A percentile compares a stretch with the other conserved stretches of the same genome.
Conservation (phyloP, 2,329 filamentous ascomycete species). For the Claviceps fusiformis region DNA sequence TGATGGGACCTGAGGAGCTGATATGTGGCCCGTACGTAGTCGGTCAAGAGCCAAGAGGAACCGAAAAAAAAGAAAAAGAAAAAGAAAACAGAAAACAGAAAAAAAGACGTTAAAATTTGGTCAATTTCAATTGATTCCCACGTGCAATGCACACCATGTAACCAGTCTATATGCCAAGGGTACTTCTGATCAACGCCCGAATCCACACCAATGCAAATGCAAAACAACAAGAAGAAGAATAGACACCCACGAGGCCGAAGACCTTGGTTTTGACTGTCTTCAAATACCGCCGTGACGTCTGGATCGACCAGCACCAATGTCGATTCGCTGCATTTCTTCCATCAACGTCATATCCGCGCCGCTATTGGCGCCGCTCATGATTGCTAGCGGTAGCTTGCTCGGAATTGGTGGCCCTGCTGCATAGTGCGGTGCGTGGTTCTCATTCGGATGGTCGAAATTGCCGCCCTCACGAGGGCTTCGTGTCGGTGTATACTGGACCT, state of each 20-base stretch:
- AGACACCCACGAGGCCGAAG: constrained; percentile 2
- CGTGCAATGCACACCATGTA: not conserved
- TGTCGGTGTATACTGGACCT: constrained; percentile 19
- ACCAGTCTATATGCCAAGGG: constrained; percentile 1
- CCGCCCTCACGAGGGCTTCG: constrained; percentile 29
- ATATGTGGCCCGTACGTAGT: not conserved
- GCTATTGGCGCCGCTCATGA: constrained; percentile 31
- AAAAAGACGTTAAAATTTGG: not conserved
- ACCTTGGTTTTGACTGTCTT: not conserved
- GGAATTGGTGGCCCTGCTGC: constrained; percentile 44
- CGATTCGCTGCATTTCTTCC: constrained; percentile 57
- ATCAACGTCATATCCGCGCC: constrained; percentile 44
- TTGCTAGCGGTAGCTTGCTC: constrained; percentile 50
- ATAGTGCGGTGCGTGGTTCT: constrained; percentile 34
- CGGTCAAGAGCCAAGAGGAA: not conserved
- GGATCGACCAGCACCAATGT: constrained; percentile 48
- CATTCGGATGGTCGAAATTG: constrained; percentile 39
- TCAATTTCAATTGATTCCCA: not conserved
- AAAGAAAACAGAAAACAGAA: not conserved
- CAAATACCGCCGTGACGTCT: constrained; percentile 27
- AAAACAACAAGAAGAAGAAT: not conserved
- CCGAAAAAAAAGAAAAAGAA: not conserved
- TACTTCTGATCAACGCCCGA: not conserved
- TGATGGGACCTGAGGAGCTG: not conserved
- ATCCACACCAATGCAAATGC: not conserved